Conservation (phyloP, 768 basidiomycete species). For the Austroboletus eburneus region DNA sequence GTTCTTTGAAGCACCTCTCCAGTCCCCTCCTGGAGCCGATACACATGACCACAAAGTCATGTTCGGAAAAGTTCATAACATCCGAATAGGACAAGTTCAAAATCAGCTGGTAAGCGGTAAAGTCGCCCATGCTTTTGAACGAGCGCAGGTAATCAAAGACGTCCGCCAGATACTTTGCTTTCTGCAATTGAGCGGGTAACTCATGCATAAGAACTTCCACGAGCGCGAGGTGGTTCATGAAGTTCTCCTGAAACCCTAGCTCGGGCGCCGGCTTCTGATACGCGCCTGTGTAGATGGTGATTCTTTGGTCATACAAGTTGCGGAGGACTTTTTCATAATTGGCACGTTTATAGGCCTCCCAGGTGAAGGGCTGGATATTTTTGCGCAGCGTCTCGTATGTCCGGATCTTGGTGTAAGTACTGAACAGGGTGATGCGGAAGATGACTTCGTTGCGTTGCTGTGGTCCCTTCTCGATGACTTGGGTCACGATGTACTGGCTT, state of each 20-base stretch:
- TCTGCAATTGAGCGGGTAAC: slow-evolving; percentile 44
- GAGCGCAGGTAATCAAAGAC: slow-evolving; percentile 55
- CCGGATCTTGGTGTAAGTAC: slow-evolving; percentile 63
- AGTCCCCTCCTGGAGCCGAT: slow-evolving; percentile 65
- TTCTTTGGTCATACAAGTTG: slow-evolving; percentile 33
- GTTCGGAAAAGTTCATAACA: slow-evolving; percentile 56
- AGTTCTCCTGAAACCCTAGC: slow-evolving; percentile 43
- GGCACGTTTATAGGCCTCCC: slow-evolving; percentile 50
- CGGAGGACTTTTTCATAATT: slow-evolving; percentile 53
- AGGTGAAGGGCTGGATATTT: slow-evolving; percentile 56
- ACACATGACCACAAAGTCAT: slow-evolving; percentile 69
- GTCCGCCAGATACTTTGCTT: slow-evolving; percentile 56
- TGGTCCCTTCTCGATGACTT: slow-evolving; percentile 68
- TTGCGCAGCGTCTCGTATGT: slow-evolving; percentile 63
- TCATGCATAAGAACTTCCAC: slow-evolving; percentile 59
- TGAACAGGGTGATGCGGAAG: slow-evolving; percentile 72
- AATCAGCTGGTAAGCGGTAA: slow-evolving; percentile 67
- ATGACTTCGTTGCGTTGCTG: slow-evolving; percentile 57
- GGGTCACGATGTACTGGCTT: slow-evolving; percentile 61
- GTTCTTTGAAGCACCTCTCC: slow-evolving; percentile 58
- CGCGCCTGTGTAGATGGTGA: slow-evolving; percentile 60
- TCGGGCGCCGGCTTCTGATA: slow-evolving; percentile 70
- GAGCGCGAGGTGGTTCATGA: slow-evolving; percentile 61
- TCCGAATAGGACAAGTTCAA: slow-evolving; percentile 55
- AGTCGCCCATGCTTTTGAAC: slow-evolving; percentile 72